Evolutionary conservation across 1,284 basidiomycete species (phyloP).

Genomic region (Leccinum angustisporum): DNA sequence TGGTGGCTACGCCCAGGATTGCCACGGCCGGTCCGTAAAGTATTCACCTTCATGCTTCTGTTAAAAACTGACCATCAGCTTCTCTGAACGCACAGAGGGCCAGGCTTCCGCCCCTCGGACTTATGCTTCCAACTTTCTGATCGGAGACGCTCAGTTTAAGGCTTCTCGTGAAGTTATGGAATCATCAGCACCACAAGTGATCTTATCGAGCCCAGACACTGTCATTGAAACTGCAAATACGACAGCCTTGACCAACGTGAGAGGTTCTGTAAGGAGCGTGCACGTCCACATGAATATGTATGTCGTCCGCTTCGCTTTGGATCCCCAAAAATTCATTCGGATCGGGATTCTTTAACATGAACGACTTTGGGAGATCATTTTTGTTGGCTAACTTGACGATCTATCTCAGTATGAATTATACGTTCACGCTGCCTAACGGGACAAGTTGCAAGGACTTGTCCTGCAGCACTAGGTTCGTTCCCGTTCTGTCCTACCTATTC

Average conservation of each 20-base stretch:
- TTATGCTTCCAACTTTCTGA: conserved; percentile 69
- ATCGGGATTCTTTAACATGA: background rate
- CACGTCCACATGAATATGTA: conserved; percentile 71
- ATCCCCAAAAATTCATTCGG: background rate
- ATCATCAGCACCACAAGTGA: conserved; percentile 11
- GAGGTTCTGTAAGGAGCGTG: conserved; percentile 62
- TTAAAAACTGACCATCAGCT: background rate
- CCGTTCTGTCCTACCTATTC: background rate
- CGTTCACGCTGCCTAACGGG: conserved; percentile 67
- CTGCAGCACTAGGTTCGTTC: conserved; percentile 70
- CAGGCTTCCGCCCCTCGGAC: conserved; percentile 69
- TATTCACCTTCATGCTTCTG: background rate
- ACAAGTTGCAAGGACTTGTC: conserved; percentile 69
- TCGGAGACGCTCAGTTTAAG: conserved; percentile 64
- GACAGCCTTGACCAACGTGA: conserved; percentile 40
- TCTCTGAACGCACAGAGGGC: conserved; percentile 46
- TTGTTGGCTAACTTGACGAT: background rate
- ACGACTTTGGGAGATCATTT: background rate
- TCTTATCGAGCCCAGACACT: conserved; percentile 23
- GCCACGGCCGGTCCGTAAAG: conserved; percentile 62
- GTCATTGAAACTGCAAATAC: conserved; percentile 30
- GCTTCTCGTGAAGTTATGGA: conserved; percentile 65
- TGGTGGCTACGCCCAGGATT: conserved; percentile 64
- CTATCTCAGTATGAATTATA: conserved; percentile 55
- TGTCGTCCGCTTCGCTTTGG: conserved; percentile 16